Evolutionary conservation across 345 rosid genomes (phyloP).

Genomic region (Leavenworthia alabamica): DNA sequence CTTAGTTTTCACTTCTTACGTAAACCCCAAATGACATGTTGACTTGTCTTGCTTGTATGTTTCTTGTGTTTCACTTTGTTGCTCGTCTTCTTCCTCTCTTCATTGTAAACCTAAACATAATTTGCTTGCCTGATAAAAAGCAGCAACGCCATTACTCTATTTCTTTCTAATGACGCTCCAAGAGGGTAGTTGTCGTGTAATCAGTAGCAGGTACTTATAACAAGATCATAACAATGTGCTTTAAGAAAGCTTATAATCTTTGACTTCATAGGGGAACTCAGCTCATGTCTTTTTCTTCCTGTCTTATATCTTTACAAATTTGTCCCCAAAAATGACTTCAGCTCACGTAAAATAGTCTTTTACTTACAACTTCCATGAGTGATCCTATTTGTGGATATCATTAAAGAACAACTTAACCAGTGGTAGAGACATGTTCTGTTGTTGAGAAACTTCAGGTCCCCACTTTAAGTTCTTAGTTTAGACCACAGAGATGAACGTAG

Average conservation of each 20-base stretch:
- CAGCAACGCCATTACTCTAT: background rate
- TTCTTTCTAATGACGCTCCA: background rate
- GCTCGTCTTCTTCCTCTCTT: background rate
- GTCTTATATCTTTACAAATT: background rate
- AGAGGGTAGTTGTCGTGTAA: background rate
- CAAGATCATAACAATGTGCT: background rate
- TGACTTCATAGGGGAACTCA: background rate
- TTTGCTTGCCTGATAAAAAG: background rate
- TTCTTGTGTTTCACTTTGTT: background rate
- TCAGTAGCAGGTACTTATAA: slow-evolving; percentile 10
- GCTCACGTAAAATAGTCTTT: background rate
- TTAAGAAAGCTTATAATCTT: slow-evolving; percentile 2
- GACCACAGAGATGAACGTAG: background rate
- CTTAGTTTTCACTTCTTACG: slow-evolving; percentile 2
- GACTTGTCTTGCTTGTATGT: background rate
- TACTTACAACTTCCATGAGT: background rate
- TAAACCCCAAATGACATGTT: slow-evolving; percentile 14
- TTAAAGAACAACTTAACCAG: background rate
- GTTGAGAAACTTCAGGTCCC: slow-evolving; percentile 18
- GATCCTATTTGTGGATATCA: background rate
- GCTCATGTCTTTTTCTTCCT: slow-evolving; percentile 6
- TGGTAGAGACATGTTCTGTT: slow-evolving; percentile 14
- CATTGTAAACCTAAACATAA: background rate
- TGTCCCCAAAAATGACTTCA: background rate
- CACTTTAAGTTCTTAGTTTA: background rate